Evolutionary conservation across 1,284 basidiomycete species (phyloP), one percentile per base, ranked within the genome.

Genomic region (Anthracocystis setariae): DNA sequence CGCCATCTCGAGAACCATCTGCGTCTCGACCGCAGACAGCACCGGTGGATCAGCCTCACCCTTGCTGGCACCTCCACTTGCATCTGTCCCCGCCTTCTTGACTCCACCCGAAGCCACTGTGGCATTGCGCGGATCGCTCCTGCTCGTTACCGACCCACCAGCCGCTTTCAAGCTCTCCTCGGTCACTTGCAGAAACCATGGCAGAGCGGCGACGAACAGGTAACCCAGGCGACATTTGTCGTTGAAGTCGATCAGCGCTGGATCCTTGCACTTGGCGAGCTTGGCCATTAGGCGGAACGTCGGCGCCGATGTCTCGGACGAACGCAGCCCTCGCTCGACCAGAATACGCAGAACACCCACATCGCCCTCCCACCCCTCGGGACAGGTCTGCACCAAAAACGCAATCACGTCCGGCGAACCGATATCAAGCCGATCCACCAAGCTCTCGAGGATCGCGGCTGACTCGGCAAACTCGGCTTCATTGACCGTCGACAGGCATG

Each of bases 151-250:
- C 1, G 60, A 46, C 8, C 64, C 64, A 5, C 54, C 59, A 1
- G 64, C 56, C 4, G 57, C 50, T 33, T 57, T 49, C 15, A 72
- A 32, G 27, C 55, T 50, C 27, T 73, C 84, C 42, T 88, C 85
- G 87, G 93, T 92, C 3, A 90, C 89, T 63, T 91, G 89, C 29
- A 96, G 84, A 84, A 92, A 94, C 90, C 91, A 93, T 0, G 94
- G 94, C n/a, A 97, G 84, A 1, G 89, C 88, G 5, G 90, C 86
- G 0, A 92, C 89, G 80, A 94, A 95, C 27, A 94, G 85, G 79
- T 93, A 91, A 12, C 92, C 88, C 9, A 96, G 85, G 27, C 93
- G 89, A 10, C 63, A 64, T 23, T 62, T 59, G 40, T 88, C 89
- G 38, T 88, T 87, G 27, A 87, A 83, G 83, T 95, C 93, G 39